These are phyloP conservation scores for Cercospora sp. DNA, from an alignment of 2,329 filamentous ascomycete species.

Conservation along the genomic window DNA sequence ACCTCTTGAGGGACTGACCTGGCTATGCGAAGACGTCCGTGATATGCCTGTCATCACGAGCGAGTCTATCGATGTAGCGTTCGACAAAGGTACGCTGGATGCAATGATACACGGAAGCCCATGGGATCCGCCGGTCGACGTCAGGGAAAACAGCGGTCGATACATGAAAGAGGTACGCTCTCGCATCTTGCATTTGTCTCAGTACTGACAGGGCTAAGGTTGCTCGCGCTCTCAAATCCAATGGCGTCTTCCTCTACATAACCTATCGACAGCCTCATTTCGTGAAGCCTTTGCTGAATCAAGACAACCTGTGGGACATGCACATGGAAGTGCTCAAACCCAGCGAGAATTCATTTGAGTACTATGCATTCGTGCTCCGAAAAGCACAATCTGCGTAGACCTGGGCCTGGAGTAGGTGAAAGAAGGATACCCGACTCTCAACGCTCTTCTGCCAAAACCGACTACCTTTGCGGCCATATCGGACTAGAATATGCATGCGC, in stretches of 20 bases:
- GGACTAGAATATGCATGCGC: neutral
- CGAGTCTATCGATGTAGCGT: constrained; percentile 55
- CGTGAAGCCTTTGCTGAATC: constrained; percentile 50
- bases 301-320: constrained; percentile 48
- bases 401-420: neutral
- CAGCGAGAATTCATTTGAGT: constrained; percentile 49
- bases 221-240: constrained; percentile 34
- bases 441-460: neutral
- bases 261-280: constrained; percentile 59
- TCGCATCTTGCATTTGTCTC: no score
- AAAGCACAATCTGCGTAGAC: constrained; percentile 30
- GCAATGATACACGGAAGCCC: constrained; percentile 39
- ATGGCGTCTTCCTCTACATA: constrained; percentile 37
- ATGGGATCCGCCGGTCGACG: constrained; percentile 36
- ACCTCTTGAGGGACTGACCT: constrained; percentile 51
- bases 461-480: neutral
- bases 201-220: constrained; percentile 17
- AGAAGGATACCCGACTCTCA: neutral
- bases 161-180: constrained; percentile 29
- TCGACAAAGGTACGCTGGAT: constrained; percentile 44
- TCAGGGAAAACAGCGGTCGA: constrained; percentile 30
- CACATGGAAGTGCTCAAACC: constrained; percentile 45
- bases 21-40: constrained; percentile 55
- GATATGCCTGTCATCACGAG: constrained; percentile 47
- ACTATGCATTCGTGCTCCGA: constrained; percentile 49